Base-by-base conservation (phyloP, 202 grass and related monocot species). In the Hordeum pubiflorum region DNA sequence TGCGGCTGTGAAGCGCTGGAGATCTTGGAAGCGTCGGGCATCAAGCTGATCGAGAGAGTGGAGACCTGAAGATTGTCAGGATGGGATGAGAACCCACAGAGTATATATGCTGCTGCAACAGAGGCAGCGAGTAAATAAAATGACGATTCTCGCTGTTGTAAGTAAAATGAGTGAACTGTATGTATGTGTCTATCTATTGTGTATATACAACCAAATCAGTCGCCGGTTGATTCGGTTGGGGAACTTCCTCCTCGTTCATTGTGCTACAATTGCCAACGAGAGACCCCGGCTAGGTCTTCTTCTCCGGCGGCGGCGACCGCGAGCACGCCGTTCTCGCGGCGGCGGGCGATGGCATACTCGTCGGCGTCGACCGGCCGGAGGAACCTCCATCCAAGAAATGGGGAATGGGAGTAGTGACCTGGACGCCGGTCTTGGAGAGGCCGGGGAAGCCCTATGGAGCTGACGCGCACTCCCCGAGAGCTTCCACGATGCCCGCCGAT, bases 11-110 rank as follows among this genome's bases (percentile, higher is more conserved):
- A 84, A 98, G 96, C 96, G 66, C 81, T 98, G 85, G 82, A 98
- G 78, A 89, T 98, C 55, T 33, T 98, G 87, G 86, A 95, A 63
- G 74, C 88, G 44, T 77, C 83, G 68, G 96, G 96, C 44, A 93
- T 95, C 86, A 95, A 92, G 75, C 44, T 98, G 76, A 58, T 75
- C 21, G 96, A 98, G 92, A 86, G 87, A 74, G 80, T 88, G 69
- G 90, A 93, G 73, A 85, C 44, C 13, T 86, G 74, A 89, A 39
- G 67, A 72, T 9, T 9, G 24, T 82, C 66, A 89, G 67, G 38
- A 72, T 9, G 9, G 43, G 23, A 72, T 72, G 26, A 50, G 60
- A 39, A 60, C 38, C 14, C 14, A 7, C 13, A 21, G 20, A 65
- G 63, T 83, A 22, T 83, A 22, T 59, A 52, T 87, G 44, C 21